Conservation (phyloP, 2,329 filamentous ascomycete species). For the Penicillium corylophilum region DNA sequence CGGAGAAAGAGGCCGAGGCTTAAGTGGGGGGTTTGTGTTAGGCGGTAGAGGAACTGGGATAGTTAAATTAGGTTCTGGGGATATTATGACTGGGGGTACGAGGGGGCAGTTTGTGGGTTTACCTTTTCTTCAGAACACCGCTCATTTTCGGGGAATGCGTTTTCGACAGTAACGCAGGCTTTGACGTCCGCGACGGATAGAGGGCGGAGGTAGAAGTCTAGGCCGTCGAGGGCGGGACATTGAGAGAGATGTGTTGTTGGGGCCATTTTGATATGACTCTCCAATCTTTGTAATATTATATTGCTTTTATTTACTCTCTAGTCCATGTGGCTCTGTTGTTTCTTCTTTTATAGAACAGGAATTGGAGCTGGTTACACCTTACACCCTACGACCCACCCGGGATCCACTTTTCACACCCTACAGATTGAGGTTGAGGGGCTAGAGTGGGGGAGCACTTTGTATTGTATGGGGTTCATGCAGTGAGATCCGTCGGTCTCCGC, state of each 20-base stretch:
- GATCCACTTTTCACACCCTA: neutral
- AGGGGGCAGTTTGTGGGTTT: neutral
- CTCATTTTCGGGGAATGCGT: slow-evolving; percentile 14
- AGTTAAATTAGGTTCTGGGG: no score
- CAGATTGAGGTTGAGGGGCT: neutral
- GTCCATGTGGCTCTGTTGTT: no score
- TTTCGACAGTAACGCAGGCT: slow-evolving; percentile 13
- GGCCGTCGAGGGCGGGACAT: slow-evolving; percentile 2
- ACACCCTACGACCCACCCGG: neutral
- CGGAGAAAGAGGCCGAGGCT: slow-evolving; percentile 15
- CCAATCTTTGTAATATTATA: neutral
- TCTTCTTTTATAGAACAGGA: neutral
- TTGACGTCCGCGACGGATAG: slow-evolving; percentile 13
- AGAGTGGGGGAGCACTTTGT: neutral
- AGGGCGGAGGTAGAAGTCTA: slow-evolving; percentile 10
- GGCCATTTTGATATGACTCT: neutral
- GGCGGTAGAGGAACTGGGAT: slow-evolving; percentile 16
- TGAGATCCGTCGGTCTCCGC: neutral
- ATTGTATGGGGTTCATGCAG: neutral
- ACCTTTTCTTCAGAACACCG: slow-evolving; percentile 21
- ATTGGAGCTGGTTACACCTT: neutral
- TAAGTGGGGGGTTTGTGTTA: slow-evolving; percentile 9
- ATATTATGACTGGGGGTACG: no score
- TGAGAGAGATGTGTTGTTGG: neutral
- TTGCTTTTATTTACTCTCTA: neutral